Base-by-base conservation (phyloP, 805 yeast species). In the Lipomyces starkeyi region DNA sequence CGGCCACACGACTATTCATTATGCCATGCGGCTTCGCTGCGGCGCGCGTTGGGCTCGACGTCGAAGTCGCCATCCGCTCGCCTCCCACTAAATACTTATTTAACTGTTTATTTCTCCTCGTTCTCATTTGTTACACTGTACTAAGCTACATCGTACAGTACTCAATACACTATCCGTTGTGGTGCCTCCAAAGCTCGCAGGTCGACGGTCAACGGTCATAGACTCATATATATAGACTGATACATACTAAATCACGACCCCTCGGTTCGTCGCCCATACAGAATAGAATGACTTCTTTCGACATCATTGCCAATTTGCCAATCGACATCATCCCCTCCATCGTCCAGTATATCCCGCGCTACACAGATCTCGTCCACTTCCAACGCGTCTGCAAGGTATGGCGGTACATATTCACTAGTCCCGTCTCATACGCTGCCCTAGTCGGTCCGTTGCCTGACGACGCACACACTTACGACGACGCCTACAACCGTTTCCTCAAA, bases 301-400 rank as follows among this genome's bases (percentile, higher is more conserved):
- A 69, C 54, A 64, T 69, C 61, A 37, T 69, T 27, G 68, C 59
- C 20, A 66, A 63, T 54, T 64, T 69, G 25, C 72, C 72, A 20
- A 49, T 69, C 52, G 72, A 69, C 37, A 53, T 69, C 57, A 43
- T 69, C 22, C 69, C 72, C 40, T 9, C 7, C 34, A 43, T 69
- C 57, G 71, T 59, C 11, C 61, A 68, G 71, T 54, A 69, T 61
- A 61, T 69, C 3, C 71, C 72, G 6, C 62, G 71, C 13, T 55
- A 58, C 29, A 64, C 72, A 3, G 72, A 69, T 58, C 62, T 69
- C 25, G 29, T 69, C n/a, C 58, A 58, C 22, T 68, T 61, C 58
- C 72, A 69, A 55, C 62, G 13, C 49, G 72, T 69, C n/a, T 67
- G 64, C 43, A 55, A 59, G 20, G 22, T 66, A 9, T 69, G 72